These are phyloP conservation scores for Botrytis cinerea DNA, from an alignment of 2,329 filamentous ascomycete species.

Conservation along the genomic window DNA sequence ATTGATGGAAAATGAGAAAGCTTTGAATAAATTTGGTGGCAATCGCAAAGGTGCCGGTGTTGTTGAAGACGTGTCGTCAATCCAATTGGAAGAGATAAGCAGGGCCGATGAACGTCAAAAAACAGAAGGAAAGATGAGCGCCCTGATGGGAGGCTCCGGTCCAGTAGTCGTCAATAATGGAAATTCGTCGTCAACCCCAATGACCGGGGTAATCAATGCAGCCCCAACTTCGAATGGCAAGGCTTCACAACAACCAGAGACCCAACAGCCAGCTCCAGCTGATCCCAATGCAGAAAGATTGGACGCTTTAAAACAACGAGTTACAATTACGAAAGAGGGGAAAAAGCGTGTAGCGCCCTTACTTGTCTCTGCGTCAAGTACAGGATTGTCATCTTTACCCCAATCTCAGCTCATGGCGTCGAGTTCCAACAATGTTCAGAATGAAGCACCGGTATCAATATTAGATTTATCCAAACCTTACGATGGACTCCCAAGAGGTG, in stretches of 20 bases:
- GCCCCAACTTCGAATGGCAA: conserved; percentile 34
- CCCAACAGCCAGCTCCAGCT: conserved; percentile 41
- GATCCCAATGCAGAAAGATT: conserved; percentile 61
- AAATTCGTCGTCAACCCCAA: conserved; percentile 35
- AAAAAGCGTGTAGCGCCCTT: conserved; percentile 94
- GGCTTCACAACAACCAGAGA: conserved; percentile 40
- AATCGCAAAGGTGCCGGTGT: conserved; percentile 87
- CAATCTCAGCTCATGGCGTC: conserved; percentile 85
- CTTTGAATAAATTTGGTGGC: conserved; percentile 87
- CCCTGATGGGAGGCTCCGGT: conserved; percentile 87
- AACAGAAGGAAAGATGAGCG: conserved; percentile 94
- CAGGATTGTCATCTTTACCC: conserved; percentile 82
- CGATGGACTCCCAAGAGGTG: conserved; percentile 88
- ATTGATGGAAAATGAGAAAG: conserved; percentile 86
- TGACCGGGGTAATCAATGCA: conserved; percentile 31
- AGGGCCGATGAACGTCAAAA: conserved; percentile 88
- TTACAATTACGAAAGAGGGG: conserved; percentile 93
- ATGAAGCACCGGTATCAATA: conserved; percentile 76
- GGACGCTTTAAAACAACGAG: conserved; percentile 79
- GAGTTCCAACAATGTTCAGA: conserved; percentile 63
- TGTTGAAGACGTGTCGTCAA: conserved; percentile 85
- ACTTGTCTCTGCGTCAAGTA: conserved; percentile 85
- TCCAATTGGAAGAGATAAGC: conserved; percentile 86
- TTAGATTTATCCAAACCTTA: conserved; percentile 92
- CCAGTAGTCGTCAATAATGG: conserved; percentile 39